Conservation (phyloP, 202 grass and related monocot genomes). For the Sporobolus alterniflorus region DNA sequence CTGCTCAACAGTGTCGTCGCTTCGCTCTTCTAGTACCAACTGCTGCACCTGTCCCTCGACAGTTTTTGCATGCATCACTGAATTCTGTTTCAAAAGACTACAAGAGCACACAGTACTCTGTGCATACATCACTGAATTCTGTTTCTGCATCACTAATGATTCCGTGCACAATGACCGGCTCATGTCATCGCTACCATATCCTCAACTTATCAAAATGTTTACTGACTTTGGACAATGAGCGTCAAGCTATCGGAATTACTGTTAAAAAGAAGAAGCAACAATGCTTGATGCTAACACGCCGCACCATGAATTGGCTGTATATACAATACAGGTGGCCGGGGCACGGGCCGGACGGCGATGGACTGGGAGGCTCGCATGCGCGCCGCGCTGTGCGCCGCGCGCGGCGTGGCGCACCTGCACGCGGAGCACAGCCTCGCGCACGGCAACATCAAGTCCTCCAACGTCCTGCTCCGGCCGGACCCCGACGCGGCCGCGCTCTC, state of each 20-base stretch:
- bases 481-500: constrained; percentile 68
- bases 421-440: constrained; percentile 52
- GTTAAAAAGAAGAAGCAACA: neutral
- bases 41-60: too few species aligned
- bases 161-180: neutral
- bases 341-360: constrained; percentile 63
- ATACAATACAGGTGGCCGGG: constrained; percentile 57
- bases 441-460: constrained; percentile 88
- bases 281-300: neutral
- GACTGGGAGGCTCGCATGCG: constrained; percentile 82
- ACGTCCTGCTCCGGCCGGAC: constrained; percentile 78
- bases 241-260: neutral
- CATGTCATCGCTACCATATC: neutral
- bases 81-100: neutral
- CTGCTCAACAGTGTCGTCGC: too few species aligned
- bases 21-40: too few species aligned
- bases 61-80: neutral
- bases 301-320: neutral
- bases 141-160: neutral
- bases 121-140: neutral
- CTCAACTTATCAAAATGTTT: neutral
- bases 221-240: too few species aligned
- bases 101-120: neutral
- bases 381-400: constrained; percentile 63
- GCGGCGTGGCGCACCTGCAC: constrained; percentile 77